These are phyloP conservation scores for Paradendryphiella salina DNA, from an alignment of 2,329 filamentous ascomycete species.

Conservation along the genomic window DNA sequence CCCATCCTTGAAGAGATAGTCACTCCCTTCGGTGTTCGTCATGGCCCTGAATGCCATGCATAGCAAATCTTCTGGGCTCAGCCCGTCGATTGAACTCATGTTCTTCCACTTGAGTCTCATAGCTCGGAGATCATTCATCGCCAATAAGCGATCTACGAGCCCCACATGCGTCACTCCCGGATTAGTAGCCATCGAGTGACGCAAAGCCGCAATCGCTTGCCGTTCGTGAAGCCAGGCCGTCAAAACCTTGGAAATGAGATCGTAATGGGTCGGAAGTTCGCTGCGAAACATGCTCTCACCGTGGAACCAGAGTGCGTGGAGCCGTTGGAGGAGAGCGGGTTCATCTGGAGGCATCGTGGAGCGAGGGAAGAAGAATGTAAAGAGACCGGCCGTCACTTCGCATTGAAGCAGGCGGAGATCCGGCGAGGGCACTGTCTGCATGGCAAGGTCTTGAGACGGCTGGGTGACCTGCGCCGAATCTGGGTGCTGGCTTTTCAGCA, in stretches of 20 bases:
- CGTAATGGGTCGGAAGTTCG: constrained; percentile 33
- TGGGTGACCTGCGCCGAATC: constrained; percentile 19
- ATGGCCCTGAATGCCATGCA: constrained; percentile 37
- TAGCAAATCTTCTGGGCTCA: constrained; percentile 42
- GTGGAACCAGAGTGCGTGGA: constrained; percentile 37
- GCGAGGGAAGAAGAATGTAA: constrained; percentile 39
- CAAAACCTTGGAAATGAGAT: constrained; percentile 36
- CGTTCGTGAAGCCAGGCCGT: constrained; percentile 39
- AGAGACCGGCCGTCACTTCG: constrained; percentile 38
- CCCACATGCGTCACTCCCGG: constrained; percentile 33
- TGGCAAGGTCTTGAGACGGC: constrained; percentile 1
- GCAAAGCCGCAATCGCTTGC: constrained; percentile 34
- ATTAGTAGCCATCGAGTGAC: constrained; percentile 25
- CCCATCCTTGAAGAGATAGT: constrained; percentile 42
- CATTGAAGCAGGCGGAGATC: constrained; percentile 38
- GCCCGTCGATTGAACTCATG: constrained; percentile 39
- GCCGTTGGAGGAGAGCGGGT: constrained; percentile 26
- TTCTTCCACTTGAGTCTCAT: constrained; percentile 45
- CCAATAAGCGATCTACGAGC: constrained; percentile 38
- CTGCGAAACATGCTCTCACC: constrained; percentile 33
- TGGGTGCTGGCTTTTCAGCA: constrained; percentile 33
- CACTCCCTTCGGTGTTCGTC: constrained; percentile 42
- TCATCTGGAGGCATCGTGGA: constrained; percentile 32
- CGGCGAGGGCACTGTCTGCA: constrained; percentile 10
- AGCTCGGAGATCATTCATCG: constrained; percentile 42